Percentiles rank a stretch among this genome's conserved stretches.
These are phyloP conservation scores for Chaetothyriales sp. DNA, from an alignment of 2,329 filamentous ascomycete genomes.

Conservation along the genomic window DNA sequence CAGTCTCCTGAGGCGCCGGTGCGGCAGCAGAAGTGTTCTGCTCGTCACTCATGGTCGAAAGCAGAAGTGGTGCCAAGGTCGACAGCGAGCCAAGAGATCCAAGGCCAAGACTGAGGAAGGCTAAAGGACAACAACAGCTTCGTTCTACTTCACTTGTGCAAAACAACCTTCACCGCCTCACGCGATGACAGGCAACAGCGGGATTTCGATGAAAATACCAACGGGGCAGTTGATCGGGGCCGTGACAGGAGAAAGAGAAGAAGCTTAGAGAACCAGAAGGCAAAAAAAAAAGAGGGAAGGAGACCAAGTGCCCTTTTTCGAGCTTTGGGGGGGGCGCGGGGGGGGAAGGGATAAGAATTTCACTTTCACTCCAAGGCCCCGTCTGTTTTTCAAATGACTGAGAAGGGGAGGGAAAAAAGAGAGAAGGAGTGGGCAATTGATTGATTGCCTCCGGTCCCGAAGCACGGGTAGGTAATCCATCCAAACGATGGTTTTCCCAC, in stretches of 20 bases:
- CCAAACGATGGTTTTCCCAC: no score
- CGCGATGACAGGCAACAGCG: background rate
- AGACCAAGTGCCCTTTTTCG: background rate
- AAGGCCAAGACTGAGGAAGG: background rate
- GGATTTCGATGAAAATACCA: no score
- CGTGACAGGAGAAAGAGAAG: background rate
- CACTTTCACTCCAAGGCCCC: background rate
- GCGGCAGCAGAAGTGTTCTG: conserved; percentile 5
- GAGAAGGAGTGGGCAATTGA: no score
- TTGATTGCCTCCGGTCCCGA: background rate
- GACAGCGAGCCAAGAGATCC: background rate
- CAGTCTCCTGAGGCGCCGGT: conserved; percentile 9
- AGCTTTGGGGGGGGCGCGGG: background rate
- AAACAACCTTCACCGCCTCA: background rate
- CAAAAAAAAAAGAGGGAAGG: background rate
- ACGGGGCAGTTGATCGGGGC: background rate
- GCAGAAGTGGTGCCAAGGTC: background rate
- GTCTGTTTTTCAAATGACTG: background rate
- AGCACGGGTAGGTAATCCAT: background rate
- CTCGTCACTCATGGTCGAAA: conserved; percentile 2
- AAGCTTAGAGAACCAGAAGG: background rate
- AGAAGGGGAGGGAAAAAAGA: background rate
- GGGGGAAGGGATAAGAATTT: background rate
- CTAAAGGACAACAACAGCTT: background rate
- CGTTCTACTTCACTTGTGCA: background rate